Evolutionary conservation across 495 filamentous ascomycete genomes (phyloP).

Genomic region (Hypoxylon fuscum): DNA sequence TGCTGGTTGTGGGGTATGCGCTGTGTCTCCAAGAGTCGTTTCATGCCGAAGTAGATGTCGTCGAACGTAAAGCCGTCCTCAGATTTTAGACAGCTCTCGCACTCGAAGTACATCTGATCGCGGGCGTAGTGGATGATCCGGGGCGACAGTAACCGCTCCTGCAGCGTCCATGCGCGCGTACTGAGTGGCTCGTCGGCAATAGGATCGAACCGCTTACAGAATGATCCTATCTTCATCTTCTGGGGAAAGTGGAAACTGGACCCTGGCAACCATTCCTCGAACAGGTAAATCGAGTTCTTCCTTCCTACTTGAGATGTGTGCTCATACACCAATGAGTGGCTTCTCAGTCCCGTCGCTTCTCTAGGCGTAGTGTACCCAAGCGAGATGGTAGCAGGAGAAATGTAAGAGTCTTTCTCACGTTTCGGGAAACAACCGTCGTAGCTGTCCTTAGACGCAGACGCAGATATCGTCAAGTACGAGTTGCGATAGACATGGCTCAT

Average conservation of each 20-base stretch:
- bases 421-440: constrained; percentile 16
- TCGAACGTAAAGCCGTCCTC: constrained; percentile 18
- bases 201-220: constrained; percentile 22
- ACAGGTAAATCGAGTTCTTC: constrained; percentile 14
- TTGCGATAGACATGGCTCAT: constrained; percentile 45
- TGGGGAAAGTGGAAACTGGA: constrained; percentile 28
- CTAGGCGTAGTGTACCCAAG: constrained; percentile 11
- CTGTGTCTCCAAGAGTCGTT: constrained; percentile 19
- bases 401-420: constrained; percentile 15
- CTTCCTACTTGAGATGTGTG: constrained; percentile 1
- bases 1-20: constrained; percentile 14
- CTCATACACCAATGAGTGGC: constrained; percentile 12
- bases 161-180: constrained; percentile 41
- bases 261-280: constrained; percentile 29
- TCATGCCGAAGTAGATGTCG: constrained; percentile 32
- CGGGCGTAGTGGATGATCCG: constrained; percentile 39
- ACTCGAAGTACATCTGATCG: constrained; percentile 44
- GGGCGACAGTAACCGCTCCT: constrained; percentile 42
- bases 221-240: constrained; percentile 10
- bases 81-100: constrained; percentile 27
- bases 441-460: constrained; percentile 23
- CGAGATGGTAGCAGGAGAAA: constrained; percentile 14
- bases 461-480: constrained; percentile 37
- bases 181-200: constrained; percentile 35
- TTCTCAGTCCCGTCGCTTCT: constrained; percentile 18